Base-by-base conservation (phyloP, 352 stramenopile species). In the Phytophthora cryptogea region DNA sequence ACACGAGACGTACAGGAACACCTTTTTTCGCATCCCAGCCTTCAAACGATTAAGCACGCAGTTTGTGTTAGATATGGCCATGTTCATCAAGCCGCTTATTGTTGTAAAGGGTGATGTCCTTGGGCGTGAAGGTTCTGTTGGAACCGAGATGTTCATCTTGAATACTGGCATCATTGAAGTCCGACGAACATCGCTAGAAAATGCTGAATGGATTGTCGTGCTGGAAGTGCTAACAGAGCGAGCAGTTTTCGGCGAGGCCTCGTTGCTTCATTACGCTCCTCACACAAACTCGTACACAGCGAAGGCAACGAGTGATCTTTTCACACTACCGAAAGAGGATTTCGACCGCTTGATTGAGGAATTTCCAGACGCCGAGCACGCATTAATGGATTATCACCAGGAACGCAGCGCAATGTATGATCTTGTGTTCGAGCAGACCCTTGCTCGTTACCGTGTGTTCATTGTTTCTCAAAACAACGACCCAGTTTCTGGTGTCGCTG, bases 31-130 rank as follows among this genome's bases (percentile, higher is more conserved):
- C 16, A 92, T 93, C 32, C 82, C 81, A 3, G 82, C 78, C 2
- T 86, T 93, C 40, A 69, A 89, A 43, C 69, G 71, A 5, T 65
- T 93, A 5, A 92, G 83, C n/a, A 46, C 78, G 2, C 82, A 92
- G 43, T 92, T 93, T 39, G 80, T 93, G 13, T 75, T 93, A 62
- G 84, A 93, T 46, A 90, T 93, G 84, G 81, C 78, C 0, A 90
- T 93, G 76, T 93, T 84, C 31, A 93, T 93, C 69, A 92, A 93
- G 54, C 84, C 82, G 6, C 52, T 92, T 10, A 89, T 93, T 28
- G 77, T 83, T 0, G 72, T 92, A 0, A 74, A 81, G 30, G 80
- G 83, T 13, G 78, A 90, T 28, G 53, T 92, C 2, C 68, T 93
- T 3, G 84, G 82, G 6, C 67, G 74, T 20, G 80, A 93, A 53